Percentiles rank a stretch among this genome's conserved stretches.
These are phyloP conservation scores for Cytospora chrysosperma DNA, from an alignment of 2,329 filamentous ascomycete species.

Conservation along the genomic window DNA sequence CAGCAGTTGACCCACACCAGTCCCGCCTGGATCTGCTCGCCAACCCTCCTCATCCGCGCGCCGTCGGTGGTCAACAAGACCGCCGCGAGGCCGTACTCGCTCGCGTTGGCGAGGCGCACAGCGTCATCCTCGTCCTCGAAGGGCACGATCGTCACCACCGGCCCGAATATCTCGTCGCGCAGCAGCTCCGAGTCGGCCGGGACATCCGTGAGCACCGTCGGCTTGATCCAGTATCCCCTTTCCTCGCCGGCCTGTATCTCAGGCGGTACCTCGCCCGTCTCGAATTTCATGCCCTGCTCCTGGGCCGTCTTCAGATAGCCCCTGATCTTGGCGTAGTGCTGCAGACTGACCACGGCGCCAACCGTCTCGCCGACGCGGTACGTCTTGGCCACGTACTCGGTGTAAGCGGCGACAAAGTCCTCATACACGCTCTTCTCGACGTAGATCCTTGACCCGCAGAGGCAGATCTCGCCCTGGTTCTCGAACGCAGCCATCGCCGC, in stretches of 20 bases:
- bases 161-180: constrained; percentile 43
- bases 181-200: constrained; percentile 31
- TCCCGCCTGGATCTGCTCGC: constrained; percentile 34
- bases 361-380: constrained; percentile 29
- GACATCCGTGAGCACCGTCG: constrained; percentile 32
- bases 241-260: constrained; percentile 17
- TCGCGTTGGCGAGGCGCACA: constrained; percentile 32
- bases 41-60: constrained; percentile 32
- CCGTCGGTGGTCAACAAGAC: constrained; percentile 34
- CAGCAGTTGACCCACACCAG: constrained; percentile 37
- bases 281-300: constrained; percentile 29
- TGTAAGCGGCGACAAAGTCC: constrained; percentile 31
- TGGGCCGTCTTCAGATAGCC: constrained; percentile 29
- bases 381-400: constrained; percentile 26
- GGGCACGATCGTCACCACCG: constrained; percentile 40
- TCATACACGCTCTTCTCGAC: constrained; percentile 50
- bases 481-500: constrained; percentile 34
- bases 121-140: constrained; percentile 35
- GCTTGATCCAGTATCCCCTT: constrained; percentile 32
- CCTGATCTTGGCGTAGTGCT: constrained; percentile 33
- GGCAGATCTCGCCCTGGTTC: constrained; percentile 38
- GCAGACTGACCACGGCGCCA: constrained; percentile 32
- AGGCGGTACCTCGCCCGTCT: constrained; percentile 27
- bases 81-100: constrained; percentile 33
- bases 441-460: constrained; percentile 46